phyloP scores from a whole-genome alignment of 345 rosid genomes.

The Eucalyptus erythrocorys region DNA sequence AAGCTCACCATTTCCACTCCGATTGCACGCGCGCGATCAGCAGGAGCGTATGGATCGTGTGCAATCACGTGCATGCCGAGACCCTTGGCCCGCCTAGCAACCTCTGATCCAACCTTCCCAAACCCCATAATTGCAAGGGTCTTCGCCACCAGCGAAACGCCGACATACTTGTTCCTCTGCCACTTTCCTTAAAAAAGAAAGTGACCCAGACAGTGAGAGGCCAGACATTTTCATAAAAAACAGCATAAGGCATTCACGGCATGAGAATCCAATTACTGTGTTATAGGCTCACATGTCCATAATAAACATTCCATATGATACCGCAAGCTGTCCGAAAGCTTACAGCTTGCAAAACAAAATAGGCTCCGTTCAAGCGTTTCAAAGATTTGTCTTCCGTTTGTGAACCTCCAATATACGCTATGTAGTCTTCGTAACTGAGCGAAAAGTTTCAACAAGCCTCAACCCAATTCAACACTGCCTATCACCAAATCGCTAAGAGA shows the following conservation, averaged over 20 bases:
- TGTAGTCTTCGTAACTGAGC: background rate
- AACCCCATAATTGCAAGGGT: conserved; percentile 37
- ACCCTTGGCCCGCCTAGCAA: conserved; percentile 33
- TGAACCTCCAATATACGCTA: background rate
- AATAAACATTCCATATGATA: background rate
- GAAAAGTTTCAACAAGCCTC: background rate
- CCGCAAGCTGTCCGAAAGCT: no score
- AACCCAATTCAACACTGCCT: background rate
- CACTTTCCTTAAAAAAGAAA: conserved; percentile 11
- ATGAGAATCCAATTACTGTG: background rate
- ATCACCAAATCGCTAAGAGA: background rate
- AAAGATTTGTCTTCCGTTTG: background rate
- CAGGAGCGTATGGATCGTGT: conserved; percentile 30
- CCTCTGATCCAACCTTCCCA: conserved; percentile 40
- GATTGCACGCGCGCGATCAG: conserved; percentile 22
- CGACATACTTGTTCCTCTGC: conserved; percentile 19
- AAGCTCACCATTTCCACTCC: conserved; percentile 20
- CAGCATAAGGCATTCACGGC: background rate
- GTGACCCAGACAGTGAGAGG: background rate
- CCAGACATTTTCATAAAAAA: background rate
- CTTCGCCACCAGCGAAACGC: conserved; percentile 28
- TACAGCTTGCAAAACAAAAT: background rate
- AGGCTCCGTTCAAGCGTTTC: background rate
- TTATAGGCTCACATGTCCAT: background rate
- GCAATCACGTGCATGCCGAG: conserved; percentile 34